Evolutionary conservation across 2,329 filamentous ascomycete genomes (phyloP), one percentile per base, ranked within the genome.

Genomic region (Fusarium mundagurra): DNA sequence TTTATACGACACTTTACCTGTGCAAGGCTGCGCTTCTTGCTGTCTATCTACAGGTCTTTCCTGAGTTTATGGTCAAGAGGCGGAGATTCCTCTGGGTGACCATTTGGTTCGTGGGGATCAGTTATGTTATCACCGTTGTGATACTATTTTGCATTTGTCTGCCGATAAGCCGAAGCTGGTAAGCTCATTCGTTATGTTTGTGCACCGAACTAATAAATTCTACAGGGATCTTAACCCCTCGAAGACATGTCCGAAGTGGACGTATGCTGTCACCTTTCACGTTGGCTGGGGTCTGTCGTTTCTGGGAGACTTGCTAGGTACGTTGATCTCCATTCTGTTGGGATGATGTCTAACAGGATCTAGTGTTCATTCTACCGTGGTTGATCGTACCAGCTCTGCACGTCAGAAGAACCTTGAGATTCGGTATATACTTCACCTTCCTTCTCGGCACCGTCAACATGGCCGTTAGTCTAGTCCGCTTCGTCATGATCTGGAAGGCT

Each of bases 1-100:
- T 76, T 10, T 77, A 74, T 14, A 75, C 76, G 1, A 77, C 76
- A 0, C 57, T 77, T 6, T 77, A 77, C n/a, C 24, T 77, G 0
- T 76, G 69, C 31, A 77, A 77, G 7, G 76, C 74, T 20, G 76
- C 72, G 2, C 59, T 77, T 0, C 45, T 76, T 4, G 67, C 71
- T 0, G 71, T 75, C 0, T 76, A 75, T 17, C 9, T 73, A 3
- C 74, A 76, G 8, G 67, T 53, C 0, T 76, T 76, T 7, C 73
- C 67, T 0, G 36, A 63, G 1, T 76, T 76, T 24, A 76, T 75
- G 73, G 57, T 45, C 11, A 75, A 76, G 48, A 59, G 73, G 4
- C 48, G 63, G 1, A 69, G 18, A 2, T 72, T 75, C 5, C 54
- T 76, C 0, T 76, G 70, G 73, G 45, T 10, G 1, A 72, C 67